These are phyloP conservation scores for Setomelanomma holmii DNA, from an alignment of 2,329 filamentous ascomycete genomes.

Conservation along the genomic window DNA sequence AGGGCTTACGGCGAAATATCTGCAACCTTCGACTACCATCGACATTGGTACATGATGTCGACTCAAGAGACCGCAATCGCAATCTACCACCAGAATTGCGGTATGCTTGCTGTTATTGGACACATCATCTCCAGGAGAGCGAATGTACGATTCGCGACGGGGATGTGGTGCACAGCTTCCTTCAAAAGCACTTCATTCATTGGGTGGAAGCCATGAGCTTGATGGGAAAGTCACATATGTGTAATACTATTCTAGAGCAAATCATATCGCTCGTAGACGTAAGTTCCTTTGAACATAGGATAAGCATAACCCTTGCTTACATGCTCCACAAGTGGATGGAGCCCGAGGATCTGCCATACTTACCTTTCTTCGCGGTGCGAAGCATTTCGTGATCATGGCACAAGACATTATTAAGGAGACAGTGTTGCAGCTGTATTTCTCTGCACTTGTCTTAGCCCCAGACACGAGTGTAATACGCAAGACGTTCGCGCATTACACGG, in stretches of 20 bases:
- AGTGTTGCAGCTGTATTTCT: conserved; percentile 7
- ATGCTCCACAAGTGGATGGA: no score
- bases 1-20: conserved; percentile 42
- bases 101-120: conserved; percentile 41
- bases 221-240: not conserved
- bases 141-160: conserved; percentile 10
- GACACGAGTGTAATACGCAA: conserved; percentile 3
- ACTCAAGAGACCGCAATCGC: conserved; percentile 4
- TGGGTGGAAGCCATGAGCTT: conserved; percentile 47
- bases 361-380: conserved; percentile 3
- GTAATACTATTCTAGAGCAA: not conserved
- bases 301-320: no score
- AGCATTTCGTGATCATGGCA: not conserved
- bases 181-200: conserved; percentile 34
- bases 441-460: conserved; percentile 9
- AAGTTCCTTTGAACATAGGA: not conserved
- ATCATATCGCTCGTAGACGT: not conserved
- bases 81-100: conserved; percentile 9
- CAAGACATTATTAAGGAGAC: conserved; percentile 2
- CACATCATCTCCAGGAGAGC: conserved; percentile 37
- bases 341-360: not conserved
- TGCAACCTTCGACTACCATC: conserved; percentile 28
- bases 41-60: conserved; percentile 27
- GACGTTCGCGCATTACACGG: not conserved
- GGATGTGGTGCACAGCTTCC: conserved; percentile 36